Evolutionary conservation across 345 rosid genomes (phyloP), one percentile per base, ranked within the genome.

Genomic region (Bruguiera parviflora): DNA sequence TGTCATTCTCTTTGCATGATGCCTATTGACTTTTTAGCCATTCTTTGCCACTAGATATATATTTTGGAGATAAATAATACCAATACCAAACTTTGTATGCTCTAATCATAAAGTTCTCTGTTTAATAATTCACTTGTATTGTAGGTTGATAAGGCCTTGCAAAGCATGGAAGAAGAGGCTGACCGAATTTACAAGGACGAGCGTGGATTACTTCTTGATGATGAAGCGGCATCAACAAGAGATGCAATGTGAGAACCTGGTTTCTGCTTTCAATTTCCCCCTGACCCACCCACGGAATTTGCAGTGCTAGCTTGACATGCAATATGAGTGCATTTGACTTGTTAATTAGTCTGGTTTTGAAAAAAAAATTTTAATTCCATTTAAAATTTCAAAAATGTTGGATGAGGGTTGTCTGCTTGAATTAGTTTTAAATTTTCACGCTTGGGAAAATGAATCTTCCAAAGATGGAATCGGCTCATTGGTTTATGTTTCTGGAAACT

Each of bases 141-240:
- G 31, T 73, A 92, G 98, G 98, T 95, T 77, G 97, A 92, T 71
- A 92, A 83, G 78, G 90, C 99, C 64, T 80, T 95, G 85, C 88
- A 64, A 78, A 95, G 98, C 68, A 84, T 92, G 71, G 99, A 95
- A 81, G 89, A 81, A 77, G 98, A 92, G 81, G 98, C 98, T 74
- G 96, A 95, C 75, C 90, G 86, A 47, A 90, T 89, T 66, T 95
- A 85, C 78, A 95, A 92, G 83, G 96, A 92, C 52, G 98, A 92
- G 81, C 84, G 71, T 29, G 87, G 84, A 47, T 69, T 84, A 60
- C 90, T 95, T 77, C 88, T 95, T 31, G 92, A 90, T 60, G 99
- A 95, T 72, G 99, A 92, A 76, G 97, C 98, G 67, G 98, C 98
- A 59, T 89, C 97, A 63, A 87, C 94, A 25, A 87, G 99, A 77